These are phyloP conservation scores for Aspergillus incahuasiensis DNA, from an alignment of 495 filamentous ascomycete species.

Conservation along the genomic window DNA sequence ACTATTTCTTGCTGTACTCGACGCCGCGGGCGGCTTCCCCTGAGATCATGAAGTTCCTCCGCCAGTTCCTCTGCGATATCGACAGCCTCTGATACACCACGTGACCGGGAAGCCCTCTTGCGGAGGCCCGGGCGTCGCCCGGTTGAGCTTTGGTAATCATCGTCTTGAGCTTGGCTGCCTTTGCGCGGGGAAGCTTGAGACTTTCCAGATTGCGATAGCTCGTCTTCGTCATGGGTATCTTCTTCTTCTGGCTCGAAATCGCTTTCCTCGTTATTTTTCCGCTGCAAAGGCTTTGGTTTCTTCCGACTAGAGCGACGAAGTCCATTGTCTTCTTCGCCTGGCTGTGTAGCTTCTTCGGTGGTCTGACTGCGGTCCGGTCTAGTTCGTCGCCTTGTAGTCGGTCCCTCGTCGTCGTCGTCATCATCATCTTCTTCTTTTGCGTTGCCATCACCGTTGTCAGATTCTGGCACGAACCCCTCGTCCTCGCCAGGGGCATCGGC, in stretches of 20 bases:
- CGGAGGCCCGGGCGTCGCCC: slow-evolving; percentile 49
- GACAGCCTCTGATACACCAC: slow-evolving; percentile 46
- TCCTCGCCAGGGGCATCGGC: slow-evolving; percentile 34
- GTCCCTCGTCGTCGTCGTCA: slow-evolving; percentile 66
- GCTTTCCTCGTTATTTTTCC: slow-evolving; percentile 66
- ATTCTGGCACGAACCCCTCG: slow-evolving; percentile 48
- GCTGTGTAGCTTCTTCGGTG: slow-evolving; percentile 21
- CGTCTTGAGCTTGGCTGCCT: slow-evolving; percentile 33
- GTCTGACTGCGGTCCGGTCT: slow-evolving; percentile 37
- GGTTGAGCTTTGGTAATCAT: slow-evolving; percentile 46
- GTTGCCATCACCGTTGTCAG: slow-evolving; percentile 41
- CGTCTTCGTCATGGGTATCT: slow-evolving; percentile 59
- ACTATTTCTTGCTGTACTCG: slow-evolving; percentile 51
- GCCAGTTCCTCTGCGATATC: slow-evolving; percentile 67
- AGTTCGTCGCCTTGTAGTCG: slow-evolving; percentile 50
- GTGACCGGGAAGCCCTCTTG: slow-evolving; percentile 47
- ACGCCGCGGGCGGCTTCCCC: slow-evolving; percentile 49
- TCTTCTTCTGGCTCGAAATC: slow-evolving; percentile 81
- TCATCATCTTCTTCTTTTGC: slow-evolving; percentile 29
- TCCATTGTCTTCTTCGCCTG: slow-evolving; percentile 36
- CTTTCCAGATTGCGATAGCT: slow-evolving; percentile 46
- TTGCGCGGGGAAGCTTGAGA: slow-evolving; percentile 42
- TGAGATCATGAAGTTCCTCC: slow-evolving; percentile 70
- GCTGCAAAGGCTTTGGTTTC: slow-evolving; percentile 48
- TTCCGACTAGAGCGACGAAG: slow-evolving; percentile 44